Evolutionary conservation across 805 yeast genomes (phyloP), one percentile per base, ranked within the genome.

Genomic region (Cyberlindnera japonica): DNA sequence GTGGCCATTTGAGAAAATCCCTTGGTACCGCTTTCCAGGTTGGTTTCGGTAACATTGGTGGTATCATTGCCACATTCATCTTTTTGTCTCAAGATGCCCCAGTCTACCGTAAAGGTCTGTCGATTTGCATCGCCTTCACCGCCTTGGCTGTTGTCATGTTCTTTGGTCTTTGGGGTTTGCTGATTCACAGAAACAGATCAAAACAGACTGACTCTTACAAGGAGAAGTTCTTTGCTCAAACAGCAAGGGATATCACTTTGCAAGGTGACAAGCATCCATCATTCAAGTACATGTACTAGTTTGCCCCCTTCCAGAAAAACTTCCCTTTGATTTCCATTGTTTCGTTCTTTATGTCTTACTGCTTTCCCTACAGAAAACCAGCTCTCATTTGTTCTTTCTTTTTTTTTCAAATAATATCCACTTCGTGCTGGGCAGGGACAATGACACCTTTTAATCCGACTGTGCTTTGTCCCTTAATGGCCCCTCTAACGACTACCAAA

Each of bases 251-350:
- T 31, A 56, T 65, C 32, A 62, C 62, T 18, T 56, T 61, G 28
- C 57, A 60, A 35, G 69, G 69, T 54, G 71, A 65, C 41, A 44
- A 49, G 35, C 68, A 69, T 48, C 78, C 78, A 20, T 62, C 65
- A 27, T 70, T 71, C 51, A 65, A 59, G 53, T 74, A 73, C 58
- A 53, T 71, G 60, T 72, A 71, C 51, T 72, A 55, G n/a, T n/a
- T n/a, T n/a, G n/a, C n/a, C n/a, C n/a, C n/a, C n/a, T n/a, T n/a
- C n/a, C n/a, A n/a, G n/a, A n/a, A n/a, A n/a, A n/a, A n/a, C n/a
- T n/a, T n/a, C n/a, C n/a, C n/a, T n/a, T n/a, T n/a, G n/a, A n/a
- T n/a, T n/a, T n/a, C n/a, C n/a, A n/a, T n/a, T n/a, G n/a, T n/a
- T n/a, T n/a, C n/a, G n/a, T n/a, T n/a, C n/a, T n/a, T n/a, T n/a